phyloP scores from a whole-genome alignment of 176 grass and related monocot species.

The Leersia perrieri region DNA sequence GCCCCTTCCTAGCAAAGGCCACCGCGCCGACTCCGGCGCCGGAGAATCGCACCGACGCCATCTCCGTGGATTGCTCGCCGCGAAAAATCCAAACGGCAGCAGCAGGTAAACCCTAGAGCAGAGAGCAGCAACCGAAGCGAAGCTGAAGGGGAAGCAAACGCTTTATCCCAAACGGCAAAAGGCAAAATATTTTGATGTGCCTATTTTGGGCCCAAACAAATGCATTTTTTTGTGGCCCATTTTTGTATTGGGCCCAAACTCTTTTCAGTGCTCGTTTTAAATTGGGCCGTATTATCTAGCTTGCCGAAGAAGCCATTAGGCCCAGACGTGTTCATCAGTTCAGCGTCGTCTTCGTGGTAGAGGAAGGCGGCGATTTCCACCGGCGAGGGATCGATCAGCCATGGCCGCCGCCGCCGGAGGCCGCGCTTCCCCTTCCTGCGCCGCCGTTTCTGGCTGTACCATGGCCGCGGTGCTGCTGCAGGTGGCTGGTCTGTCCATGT shows the following conservation, averaged over 20 bases:
- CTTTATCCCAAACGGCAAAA: conserved; percentile 23
- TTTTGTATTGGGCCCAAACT: neutral
- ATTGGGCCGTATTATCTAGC: neutral
- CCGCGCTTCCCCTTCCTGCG: conserved; percentile 17
- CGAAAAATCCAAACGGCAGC: neutral
- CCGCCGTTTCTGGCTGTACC: conserved; percentile 34
- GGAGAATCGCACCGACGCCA: conserved; percentile 45
- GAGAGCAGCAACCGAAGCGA: neutral
- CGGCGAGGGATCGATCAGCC: conserved; percentile 7
- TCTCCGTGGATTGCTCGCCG: neutral
- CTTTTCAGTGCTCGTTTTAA: neutral
- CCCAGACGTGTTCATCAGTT: neutral
- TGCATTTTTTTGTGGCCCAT: neutral
- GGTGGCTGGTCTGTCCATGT: conserved; percentile 64
- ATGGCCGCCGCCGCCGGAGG: conserved; percentile 23
- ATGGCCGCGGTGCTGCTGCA: conserved; percentile 64
- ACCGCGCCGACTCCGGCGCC: conserved; percentile 5
- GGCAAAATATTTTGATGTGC: neutral
- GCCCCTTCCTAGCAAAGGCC: neutral
- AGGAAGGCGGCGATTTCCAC: conserved; percentile 28
- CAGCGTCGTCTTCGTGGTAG: neutral
- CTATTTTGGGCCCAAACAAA: neutral
- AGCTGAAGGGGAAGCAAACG: neutral
- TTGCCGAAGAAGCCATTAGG: neutral
- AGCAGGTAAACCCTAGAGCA: conserved; percentile 47